Evolutionary conservation across 208 protist genomes (phyloP).

Genomic region (Trypanosoma conorhini): DNA sequence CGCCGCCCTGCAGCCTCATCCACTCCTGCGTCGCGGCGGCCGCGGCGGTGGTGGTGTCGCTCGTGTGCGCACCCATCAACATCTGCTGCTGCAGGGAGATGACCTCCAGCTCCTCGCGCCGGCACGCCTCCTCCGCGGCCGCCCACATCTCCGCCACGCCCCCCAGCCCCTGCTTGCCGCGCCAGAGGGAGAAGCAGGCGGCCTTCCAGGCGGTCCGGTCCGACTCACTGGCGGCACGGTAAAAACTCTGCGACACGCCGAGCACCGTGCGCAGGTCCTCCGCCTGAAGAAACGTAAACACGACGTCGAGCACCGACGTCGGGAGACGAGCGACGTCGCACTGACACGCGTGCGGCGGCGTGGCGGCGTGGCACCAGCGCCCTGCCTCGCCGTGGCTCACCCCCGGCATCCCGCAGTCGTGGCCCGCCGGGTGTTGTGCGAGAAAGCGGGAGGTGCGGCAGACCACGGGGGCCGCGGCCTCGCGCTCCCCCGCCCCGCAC

Average conservation of each 20-base stretch:
- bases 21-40: background rate
- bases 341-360: background rate
- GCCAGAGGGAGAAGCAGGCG: constrained; percentile 59
- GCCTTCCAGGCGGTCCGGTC: constrained; percentile 65
- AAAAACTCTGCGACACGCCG: constrained; percentile 52
- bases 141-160: constrained; percentile 38
- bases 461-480: background rate
- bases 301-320: constrained; percentile 1
- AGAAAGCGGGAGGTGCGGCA: constrained; percentile 6
- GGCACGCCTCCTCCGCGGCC: constrained; percentile 26
- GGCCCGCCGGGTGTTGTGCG: background rate
- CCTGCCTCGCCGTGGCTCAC: background rate
- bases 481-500: background rate
- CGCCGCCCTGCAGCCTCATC: background rate
- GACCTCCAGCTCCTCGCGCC: constrained; percentile 45
- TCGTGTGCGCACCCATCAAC: constrained; percentile 30
- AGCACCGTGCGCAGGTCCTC: constrained; percentile 60
- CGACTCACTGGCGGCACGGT: constrained; percentile 51
- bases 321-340: constrained; percentile 3
- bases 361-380: background rate
- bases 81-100: constrained; percentile 65
- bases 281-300: constrained; percentile 47
- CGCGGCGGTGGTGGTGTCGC: too few relatives aligned
- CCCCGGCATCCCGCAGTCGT: background rate
- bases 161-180: constrained; percentile 57